Base-by-base conservation (phyloP, 768 basidiomycete genomes). In the Cubamyces lactineus region DNA sequence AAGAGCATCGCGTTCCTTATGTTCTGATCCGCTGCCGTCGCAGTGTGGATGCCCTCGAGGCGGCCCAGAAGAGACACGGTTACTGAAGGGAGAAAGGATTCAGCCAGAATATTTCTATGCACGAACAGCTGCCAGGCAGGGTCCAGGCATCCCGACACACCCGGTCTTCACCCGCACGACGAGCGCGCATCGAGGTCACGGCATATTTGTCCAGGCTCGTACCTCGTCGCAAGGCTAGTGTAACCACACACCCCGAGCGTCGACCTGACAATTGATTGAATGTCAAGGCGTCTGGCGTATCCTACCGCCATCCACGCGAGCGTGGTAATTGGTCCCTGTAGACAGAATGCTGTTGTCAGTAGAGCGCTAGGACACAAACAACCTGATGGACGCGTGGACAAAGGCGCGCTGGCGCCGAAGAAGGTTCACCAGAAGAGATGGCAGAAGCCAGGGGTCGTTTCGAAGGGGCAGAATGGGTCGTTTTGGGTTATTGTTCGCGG, bases 321-420 rank as follows among this genome's bases (percentile, higher is more conserved):
- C 19, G n/a, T 17, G 38, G n/a, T 15, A 5, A 39, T 23, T 38
- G 51, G 38, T n/a, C 28, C 51, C 11, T 21, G 28, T 28, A 12
- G 12, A 52, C 16, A 8, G 28, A 39, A 52, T 52, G 34, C 16
- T 52, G 51, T 34, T 21, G 51, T 21, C 5, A 5, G 9, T 17
- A 26, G 42, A 45, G 53, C 53, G 53, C 53, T 41, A 28, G 24
- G 26, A 30, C 26, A n/a, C 24, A 52, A 12, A 55, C 43, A 45
- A 40, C 11, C 15, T 3, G 45, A 34, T 30, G 49, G 46, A n/a
- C 47, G 47, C 56, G 28, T 23, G 47, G 40, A 47, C 2, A 21
- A 24, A 48, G 19, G 2, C 13, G 19, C 4, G 38, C 56, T 40
- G 47, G 28, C 56, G 47, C 56, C 39, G 56, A 24, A 13, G 57